Percentiles rank a stretch among this genome's conserved stretches.
Conservation (phyloP, 345 rosid species). For the Boechera stricta region DNA sequence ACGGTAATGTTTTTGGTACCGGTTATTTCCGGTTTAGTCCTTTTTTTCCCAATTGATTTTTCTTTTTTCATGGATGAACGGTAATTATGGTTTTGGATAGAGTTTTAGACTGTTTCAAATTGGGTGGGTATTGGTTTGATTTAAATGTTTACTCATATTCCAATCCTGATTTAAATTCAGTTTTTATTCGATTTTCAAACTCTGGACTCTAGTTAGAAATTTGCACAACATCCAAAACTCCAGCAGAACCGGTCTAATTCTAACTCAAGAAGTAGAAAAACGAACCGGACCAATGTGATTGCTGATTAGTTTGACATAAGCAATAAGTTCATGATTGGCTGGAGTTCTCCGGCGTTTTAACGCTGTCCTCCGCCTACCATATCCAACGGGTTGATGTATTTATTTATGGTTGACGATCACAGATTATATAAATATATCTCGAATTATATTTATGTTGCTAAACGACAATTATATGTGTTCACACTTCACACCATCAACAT, state of each 20-base stretch:
- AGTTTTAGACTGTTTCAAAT: background rate
- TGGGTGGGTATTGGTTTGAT: too few relatives aligned
- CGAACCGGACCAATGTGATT: too few relatives aligned
- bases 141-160: too few relatives aligned
- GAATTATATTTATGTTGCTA: background rate
- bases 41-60: background rate
- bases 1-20: background rate
- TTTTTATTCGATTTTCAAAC: too few relatives aligned
- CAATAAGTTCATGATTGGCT: background rate
- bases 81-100: background rate
- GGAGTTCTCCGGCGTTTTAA: background rate
- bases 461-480: background rate
- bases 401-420: background rate
- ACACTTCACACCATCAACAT: conserved; percentile 6
- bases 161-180: too few relatives aligned
- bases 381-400: background rate
- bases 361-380: background rate
- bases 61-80: background rate
- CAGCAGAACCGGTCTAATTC: too few relatives aligned
- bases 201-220: too few relatives aligned
- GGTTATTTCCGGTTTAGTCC: background rate
- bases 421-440: background rate
- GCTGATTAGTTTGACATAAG: too few relatives aligned
- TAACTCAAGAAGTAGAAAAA: too few relatives aligned
- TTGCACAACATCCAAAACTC: too few relatives aligned